Evolutionary conservation across 768 basidiomycete species (phyloP), one percentile per base, ranked within the genome.

Genomic region (Guyanaporus albipodus): DNA sequence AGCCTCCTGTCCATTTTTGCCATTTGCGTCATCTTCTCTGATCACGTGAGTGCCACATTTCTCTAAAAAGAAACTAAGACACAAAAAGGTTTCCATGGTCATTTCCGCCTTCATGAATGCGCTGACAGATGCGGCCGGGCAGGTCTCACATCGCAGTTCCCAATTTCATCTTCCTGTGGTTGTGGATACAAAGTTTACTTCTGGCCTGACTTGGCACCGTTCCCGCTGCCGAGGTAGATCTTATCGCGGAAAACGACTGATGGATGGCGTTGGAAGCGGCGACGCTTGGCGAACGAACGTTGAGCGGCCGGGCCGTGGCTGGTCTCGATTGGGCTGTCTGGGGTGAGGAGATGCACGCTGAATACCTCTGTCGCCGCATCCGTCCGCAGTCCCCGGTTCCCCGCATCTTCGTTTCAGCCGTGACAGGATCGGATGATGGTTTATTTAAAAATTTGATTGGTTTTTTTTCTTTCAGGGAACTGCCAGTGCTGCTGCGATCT

Each of bases 241-340:
- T 86, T 19, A 62, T 80, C 31, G 76, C 8, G 82, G 80, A 15
- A 70, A 80, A 52, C 67, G 72, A 26, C 73, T 73, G 49, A 83
- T 86, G 41, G 76, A 85, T 52, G 80, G 82, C 38, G 80, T n/a
- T n/a, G 82, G 55, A 82, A 86, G 57, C 67, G 73, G 50, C 66
- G 60, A 37, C 80, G 73, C 57, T 49, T 79, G 48, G 71, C 65
- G 21, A 67, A 72, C 42, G 70, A 83, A 50, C 64, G 8, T 53
- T 67, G 2, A 64, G 67, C 53, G 73, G 72, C n/a, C 71, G n/a
- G n/a, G n/a, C n/a, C n/a, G n/a, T n/a, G n/a, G n/a, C n/a, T n/a
- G n/a, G n/a, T n/a, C 73, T 24, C 52, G 36, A 36, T 51, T 53
- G 29, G 18, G 23, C 28, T 21, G 31, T 14, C 6, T 15, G 31